phyloP scores from a whole-genome alignment of 2,329 filamentous ascomycete species.

The Diaporthe sp. region DNA sequence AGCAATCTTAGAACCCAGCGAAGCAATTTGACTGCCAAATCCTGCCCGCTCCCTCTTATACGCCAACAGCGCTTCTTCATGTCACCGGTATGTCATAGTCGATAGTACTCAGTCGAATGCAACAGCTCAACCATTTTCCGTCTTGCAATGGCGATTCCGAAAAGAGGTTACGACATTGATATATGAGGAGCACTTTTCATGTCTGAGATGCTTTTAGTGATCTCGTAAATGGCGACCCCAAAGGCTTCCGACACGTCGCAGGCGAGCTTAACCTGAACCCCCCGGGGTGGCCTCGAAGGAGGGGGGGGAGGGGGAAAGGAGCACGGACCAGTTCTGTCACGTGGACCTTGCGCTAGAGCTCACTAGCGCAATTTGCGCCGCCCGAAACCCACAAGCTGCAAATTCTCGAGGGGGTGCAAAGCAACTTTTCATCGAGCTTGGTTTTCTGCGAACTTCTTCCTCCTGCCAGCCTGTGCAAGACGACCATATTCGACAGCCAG shows the following conservation, averaged over 20 bases:
- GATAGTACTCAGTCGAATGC: no score
- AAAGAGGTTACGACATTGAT: no score
- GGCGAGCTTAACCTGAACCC: neutral
- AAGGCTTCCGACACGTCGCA: neutral
- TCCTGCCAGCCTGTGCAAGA: conserved; percentile 30
- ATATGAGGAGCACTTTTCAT: neutral
- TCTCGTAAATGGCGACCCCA: neutral
- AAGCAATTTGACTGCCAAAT: conserved; percentile 28
- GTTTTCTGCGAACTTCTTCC: conserved; percentile 19
- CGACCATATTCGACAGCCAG: conserved; percentile 31
- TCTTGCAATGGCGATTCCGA: neutral
- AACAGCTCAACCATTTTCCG: neutral
- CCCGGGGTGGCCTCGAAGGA: no score
- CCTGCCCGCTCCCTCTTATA: neutral
- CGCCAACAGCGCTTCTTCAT: no score
- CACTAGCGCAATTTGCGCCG: conserved; percentile 17
- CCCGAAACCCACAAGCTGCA: conserved; percentile 32
- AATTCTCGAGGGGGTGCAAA: conserved; percentile 25
- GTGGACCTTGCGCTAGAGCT: neutral
- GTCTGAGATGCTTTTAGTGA: neutral
- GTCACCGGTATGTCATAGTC: no score
- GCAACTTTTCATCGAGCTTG: conserved; percentile 17
- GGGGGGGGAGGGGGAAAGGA: neutral
- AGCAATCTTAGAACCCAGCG: conserved; percentile 33
- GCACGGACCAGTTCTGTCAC: neutral